phyloP scores from a whole-genome alignment of 225 moss, liverwort and hornwort species.

The Pleurozium schreberi region DNA sequence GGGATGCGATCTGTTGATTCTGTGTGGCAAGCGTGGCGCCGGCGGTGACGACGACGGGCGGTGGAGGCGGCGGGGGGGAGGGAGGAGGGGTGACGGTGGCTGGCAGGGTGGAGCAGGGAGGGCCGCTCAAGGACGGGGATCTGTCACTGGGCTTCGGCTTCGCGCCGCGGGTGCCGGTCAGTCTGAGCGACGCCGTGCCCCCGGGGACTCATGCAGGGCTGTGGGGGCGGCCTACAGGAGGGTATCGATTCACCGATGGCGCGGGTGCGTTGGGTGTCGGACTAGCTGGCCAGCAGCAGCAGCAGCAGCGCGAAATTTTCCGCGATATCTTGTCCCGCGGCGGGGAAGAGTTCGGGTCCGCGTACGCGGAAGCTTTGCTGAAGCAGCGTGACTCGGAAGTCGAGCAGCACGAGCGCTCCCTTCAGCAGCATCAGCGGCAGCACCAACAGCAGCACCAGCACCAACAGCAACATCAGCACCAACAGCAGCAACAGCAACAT shows the following conservation, averaged over 20 bases:
- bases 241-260: conserved; percentile 25
- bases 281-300: conserved; percentile 27
- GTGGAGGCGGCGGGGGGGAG: conserved; percentile 26
- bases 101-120: conserved; percentile 49
- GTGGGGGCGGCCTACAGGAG: conserved; percentile 59
- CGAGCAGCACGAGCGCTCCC: conserved; percentile 1
- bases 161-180: conserved; percentile 29
- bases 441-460: conserved; percentile 4
- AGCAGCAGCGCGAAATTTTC: conserved; percentile 40
- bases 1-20: conserved; percentile 14
- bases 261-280: conserved; percentile 29
- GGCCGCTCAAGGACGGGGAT: conserved; percentile 52
- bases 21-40: conserved; percentile 46
- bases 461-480: neutral
- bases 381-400: conserved; percentile 22
- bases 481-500: conserved; percentile 5
- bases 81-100: conserved; percentile 18
- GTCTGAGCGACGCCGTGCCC: conserved; percentile 48
- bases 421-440: conserved; percentile 8
- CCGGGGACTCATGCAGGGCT: conserved; percentile 52
- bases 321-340: conserved; percentile 38
- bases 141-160: conserved; percentile 52
- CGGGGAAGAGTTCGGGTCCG: conserved; percentile 33
- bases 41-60: conserved; percentile 31
- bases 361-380: conserved; percentile 28